Evolutionary conservation across 345 rosid species (phyloP), one percentile per base, ranked within the genome.

Genomic region (Lumnitzera littorea): DNA sequence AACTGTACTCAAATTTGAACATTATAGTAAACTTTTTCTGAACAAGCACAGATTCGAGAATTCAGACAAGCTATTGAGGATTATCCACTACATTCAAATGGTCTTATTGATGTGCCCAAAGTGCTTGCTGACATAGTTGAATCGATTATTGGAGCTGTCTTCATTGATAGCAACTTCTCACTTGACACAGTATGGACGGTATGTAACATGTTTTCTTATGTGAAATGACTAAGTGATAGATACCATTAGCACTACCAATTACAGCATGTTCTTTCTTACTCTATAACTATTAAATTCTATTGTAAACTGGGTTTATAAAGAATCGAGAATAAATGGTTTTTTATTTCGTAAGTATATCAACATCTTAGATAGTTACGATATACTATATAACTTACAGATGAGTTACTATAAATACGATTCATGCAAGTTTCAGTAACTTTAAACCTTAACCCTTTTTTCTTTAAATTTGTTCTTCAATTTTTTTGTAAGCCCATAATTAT

Each of bases 101-200:
- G 91, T 12, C 63, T 75, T 0, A 63, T 87, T 0, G 81, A 72
- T 0, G 79, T 62, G 1, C 95, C 96, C 0, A 89, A 89, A 43
- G 74, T 24, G 2, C 70, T 89, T 5, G 91, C 91, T 0, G 85
- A 83, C 57, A 79, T 84, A 2, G 88, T 84, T 11, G 96, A 84
- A 14, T 72, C 95, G 0, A 13, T 76, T 0, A 62, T 80, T 1
- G 95, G 96, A 1, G 95, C 91, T 4, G 74, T 83, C 15, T 84
- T 66, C 62, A 57, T 63, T 13, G 95, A 89, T 41, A 16, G 74
- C 23, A 48, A 71, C 23, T 74, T 29, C 8, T 78, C 77, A 3
- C 2, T 72, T 0, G 82, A 89, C 0, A 67, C 36, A 0, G 82
- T 78, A 0, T 76, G 87, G 83, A 53, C 78, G 95, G 95, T 84